Evolutionary conservation across 148 eudicot species (phyloP).

Genomic region (Camellia japonica): DNA sequence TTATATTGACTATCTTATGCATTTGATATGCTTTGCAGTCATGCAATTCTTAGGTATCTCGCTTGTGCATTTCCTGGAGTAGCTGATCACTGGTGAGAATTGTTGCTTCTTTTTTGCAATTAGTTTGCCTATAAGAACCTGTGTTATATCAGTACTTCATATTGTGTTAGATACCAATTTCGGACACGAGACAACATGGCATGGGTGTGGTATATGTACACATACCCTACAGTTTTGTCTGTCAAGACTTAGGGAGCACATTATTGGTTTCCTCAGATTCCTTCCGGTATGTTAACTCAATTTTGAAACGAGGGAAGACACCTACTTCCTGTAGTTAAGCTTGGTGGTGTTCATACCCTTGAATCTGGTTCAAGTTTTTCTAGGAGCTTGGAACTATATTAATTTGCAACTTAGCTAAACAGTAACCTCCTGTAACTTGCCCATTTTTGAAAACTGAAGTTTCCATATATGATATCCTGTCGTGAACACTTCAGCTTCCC

Average conservation of each 20-base stretch:
- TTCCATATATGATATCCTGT: not conserved
- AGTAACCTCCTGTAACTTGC: not conserved
- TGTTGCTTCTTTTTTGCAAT: not conserved
- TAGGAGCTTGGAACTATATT: not conserved
- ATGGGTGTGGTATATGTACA: not conserved
- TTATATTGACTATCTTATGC: conserved; percentile 3
- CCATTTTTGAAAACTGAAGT: not conserved
- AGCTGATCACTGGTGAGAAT: conserved; percentile 87
- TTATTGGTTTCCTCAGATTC: not conserved
- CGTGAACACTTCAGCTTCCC: not conserved
- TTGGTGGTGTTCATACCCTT: conserved; percentile 1
- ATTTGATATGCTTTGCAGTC: conserved; percentile 48
- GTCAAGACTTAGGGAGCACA: not conserved
- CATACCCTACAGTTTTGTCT: not conserved
- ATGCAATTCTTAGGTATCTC: conserved; percentile 83
- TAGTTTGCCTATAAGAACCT: not conserved
- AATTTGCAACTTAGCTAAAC: not conserved
- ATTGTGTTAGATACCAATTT: not conserved
- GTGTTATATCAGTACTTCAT: not conserved
- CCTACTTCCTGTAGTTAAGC: conserved; percentile 1
- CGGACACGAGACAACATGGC: not conserved
- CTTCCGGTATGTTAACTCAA: not conserved
- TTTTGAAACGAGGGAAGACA: not conserved
- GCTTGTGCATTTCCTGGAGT: conserved; percentile 81
- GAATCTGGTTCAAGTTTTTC: not conserved